A percentile compares a stretch with the other conserved stretches of the same genome.
Conservation (phyloP, 192 early-diverging fungal species). For the Haplosporangium gracile region DNA sequence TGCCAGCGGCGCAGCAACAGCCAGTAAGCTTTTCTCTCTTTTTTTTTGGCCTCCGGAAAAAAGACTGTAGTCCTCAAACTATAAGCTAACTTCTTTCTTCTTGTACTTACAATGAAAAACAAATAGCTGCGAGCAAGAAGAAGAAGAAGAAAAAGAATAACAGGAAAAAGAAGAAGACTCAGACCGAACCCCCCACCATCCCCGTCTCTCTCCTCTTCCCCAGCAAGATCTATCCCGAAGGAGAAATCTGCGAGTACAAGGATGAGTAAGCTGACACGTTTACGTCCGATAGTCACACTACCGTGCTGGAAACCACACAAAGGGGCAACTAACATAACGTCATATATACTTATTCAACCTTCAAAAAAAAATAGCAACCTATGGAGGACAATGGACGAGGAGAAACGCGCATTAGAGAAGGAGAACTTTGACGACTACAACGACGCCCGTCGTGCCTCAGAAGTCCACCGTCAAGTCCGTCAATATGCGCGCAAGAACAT, state of each 20-base stretch:
- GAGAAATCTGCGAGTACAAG: constrained; percentile 86
- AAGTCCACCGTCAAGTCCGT: constrained; percentile 95
- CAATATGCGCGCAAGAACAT: constrained; percentile 81
- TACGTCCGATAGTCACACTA: not conserved
- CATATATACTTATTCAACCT: not conserved
- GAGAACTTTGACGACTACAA: constrained; percentile 78
- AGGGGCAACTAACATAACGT: not conserved
- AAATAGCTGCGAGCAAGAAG: constrained; percentile 31
- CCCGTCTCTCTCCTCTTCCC: constrained; percentile 89
- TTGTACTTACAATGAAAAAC: not conserved
- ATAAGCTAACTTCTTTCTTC: not conserved
- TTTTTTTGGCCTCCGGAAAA: too few species aligned
- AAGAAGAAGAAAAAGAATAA: constrained; percentile 56
- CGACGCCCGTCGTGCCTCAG: constrained; percentile 89
- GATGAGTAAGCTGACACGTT: constrained; percentile 72
- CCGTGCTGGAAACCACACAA: not conserved
- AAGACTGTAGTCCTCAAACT: too few species aligned
- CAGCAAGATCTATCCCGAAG: constrained; percentile 81
- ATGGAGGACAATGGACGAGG: constrained; percentile 92
- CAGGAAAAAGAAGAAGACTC: constrained; percentile 56
- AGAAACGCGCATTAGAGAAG: constrained; percentile 88
- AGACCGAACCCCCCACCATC: constrained; percentile 74
- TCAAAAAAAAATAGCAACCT: constrained; percentile 70
- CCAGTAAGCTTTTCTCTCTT: constrained; percentile 9
- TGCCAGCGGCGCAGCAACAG: not conserved